phyloP scores from a whole-genome alignment of 2,329 filamentous ascomycete species.

The Botrytis deweyae region DNA sequence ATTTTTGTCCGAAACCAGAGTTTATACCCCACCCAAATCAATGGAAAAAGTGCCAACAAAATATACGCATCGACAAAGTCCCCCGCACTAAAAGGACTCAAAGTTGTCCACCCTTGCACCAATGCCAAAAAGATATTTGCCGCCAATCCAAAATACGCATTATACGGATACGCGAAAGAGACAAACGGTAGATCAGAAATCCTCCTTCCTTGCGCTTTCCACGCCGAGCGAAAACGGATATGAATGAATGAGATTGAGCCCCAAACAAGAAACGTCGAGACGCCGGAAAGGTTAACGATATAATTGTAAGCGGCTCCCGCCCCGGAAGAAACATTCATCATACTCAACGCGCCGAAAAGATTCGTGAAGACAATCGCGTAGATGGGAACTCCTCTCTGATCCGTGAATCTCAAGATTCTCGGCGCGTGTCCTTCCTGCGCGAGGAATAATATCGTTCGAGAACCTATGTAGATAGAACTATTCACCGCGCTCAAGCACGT shows the following conservation, averaged over 20 bases:
- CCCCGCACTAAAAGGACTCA: slow-evolving; percentile 57
- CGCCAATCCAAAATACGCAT: slow-evolving; percentile 57
- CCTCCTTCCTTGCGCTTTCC: slow-evolving; percentile 56
- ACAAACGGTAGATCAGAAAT: slow-evolving; percentile 56
- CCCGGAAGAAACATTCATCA: slow-evolving; percentile 71
- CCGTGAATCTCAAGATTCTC: slow-evolving; percentile 65
- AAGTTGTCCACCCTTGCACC: slow-evolving; percentile 60
- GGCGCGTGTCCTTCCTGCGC: slow-evolving; percentile 72
- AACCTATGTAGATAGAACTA: slow-evolving; percentile 74
- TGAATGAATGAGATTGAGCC: slow-evolving; percentile 68
- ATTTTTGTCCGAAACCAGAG: slow-evolving; percentile 52
- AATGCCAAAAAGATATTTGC: slow-evolving; percentile 60
- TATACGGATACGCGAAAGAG: slow-evolving; percentile 55
- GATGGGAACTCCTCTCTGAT: slow-evolving; percentile 59
- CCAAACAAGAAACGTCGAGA: slow-evolving; percentile 73
- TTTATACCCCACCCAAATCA: slow-evolving; percentile 59
- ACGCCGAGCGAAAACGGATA: slow-evolving; percentile 67
- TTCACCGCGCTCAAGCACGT: slow-evolving; percentile 73
- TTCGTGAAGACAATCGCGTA: slow-evolving; percentile 68
- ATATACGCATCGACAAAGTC: slow-evolving; percentile 65
- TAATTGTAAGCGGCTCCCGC: slow-evolving; percentile 64
- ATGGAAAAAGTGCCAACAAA: slow-evolving; percentile 56
- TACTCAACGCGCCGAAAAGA: slow-evolving; percentile 66
- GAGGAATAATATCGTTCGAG: slow-evolving; percentile 73
- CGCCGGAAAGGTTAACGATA: slow-evolving; percentile 68